Evolutionary conservation across 164 flowering plant genomes (phyloP), one percentile per base, ranked within the genome.

Genomic region (Sedum album): DNA sequence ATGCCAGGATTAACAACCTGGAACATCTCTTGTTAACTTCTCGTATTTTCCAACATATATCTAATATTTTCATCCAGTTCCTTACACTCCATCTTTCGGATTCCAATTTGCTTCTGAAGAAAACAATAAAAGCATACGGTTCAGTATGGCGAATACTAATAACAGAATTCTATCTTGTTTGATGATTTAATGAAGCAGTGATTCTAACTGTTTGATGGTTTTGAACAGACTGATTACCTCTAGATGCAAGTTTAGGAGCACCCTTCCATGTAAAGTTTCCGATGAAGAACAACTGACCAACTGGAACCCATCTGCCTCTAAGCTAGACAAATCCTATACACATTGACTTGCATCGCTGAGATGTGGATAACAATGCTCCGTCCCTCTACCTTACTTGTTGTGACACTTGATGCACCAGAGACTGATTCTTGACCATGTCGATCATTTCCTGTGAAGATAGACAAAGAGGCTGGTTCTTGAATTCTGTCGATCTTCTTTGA

Each of bases 241-340:
- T 11, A 57, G 33, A 30, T 84, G 88, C 60, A 86, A 73, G 69
- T 68, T 86, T 68, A 76, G 73, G 72, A 82, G 76, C 66, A 79
- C 76, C 68, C 79, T 77, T 31, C 76, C 82, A 23, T 75, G 77
- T 70, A 38, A 67, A 35, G 79, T 63, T 30, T 78, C 61, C 65
- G 79, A 79, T 66, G 79, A 69, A 28, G 90, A 81, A 67, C 82
- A 80, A 80, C 78, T 80, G 11, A 81, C 53, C 9, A 82, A 42
- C 26, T 66, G 35, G 73, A 83, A 73, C 3, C 83, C 87, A 11
- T 79, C 80, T 10, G 71, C 63, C 65, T 86, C 87, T 74, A 86
- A 71, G 31, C 48, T 49, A 6, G 39, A 60, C 9, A 86, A 71
- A 79, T 70, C 42, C 76, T 62, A 67, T 80, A 81, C 15, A 84